Base-by-base conservation (phyloP, 2,329 filamentous ascomycete species). In the Lachnum nothofagi region DNA sequence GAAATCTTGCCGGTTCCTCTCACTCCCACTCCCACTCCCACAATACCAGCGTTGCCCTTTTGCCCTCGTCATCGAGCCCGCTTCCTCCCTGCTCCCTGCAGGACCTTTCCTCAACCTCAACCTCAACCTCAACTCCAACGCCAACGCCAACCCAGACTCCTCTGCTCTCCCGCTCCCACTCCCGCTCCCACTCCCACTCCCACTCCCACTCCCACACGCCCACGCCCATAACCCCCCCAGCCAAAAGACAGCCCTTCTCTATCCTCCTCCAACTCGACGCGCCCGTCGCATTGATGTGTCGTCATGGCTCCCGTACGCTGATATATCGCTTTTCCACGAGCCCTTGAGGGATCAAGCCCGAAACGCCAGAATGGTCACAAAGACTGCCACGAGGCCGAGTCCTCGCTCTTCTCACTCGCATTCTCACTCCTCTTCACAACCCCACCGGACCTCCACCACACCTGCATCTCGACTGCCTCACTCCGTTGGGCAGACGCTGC, bases 321-420 rank as follows among this genome's bases (percentile, higher is more conserved):
- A 29, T 12, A 6, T 29, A 6, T 29, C 12, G 25, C 25, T 12
- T 29, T n/a, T n/a, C n/a, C n/a, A n/a, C n/a, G n/a, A n/a, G n/a
- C n/a, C 23, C 37, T 12, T 19, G 16, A 4, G 9, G 12, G 8
- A 24, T 9, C 10, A 37, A 37, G 34, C 34, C 6, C 14, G 31
- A 24, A 41, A 80, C 34, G 82, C 51, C 52, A 56, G 41, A 10
- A 66, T 66, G 63, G 55, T 57, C 25, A 54, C 57, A 19, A 63
- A 62, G 53, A 53, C 61, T 19, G 48, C 57, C 12, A 53, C 60
- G 24, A 59, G 63, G 53, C 60, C 63, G 45, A 56, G 57, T 16
- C 55, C 58, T 20, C 56, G 57, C 49, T 58, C 63, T 8, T 55
- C 60, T 5, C 55, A 56, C n/a, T 58, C 57, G 1, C 60, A 59